Evolutionary conservation across 805 yeast species (phyloP).

Genomic region (Hanseniaspora occidentalis): DNA sequence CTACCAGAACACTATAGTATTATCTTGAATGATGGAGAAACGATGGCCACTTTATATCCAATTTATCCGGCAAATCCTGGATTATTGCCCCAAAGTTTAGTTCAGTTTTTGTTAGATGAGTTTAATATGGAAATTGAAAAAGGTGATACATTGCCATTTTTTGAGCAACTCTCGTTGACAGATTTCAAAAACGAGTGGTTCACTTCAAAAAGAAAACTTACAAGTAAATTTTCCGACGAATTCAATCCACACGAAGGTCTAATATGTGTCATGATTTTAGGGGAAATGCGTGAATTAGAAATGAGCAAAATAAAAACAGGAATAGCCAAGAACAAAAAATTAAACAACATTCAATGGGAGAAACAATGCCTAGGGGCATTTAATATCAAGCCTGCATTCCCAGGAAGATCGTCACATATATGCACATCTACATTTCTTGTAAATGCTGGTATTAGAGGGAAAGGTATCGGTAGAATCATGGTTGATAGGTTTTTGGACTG

Average conservation of each 20-base stretch:
- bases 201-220: constrained; percentile 16
- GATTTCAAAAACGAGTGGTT: constrained; percentile 84
- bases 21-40: constrained; percentile 73
- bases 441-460: constrained; percentile 84
- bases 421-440: constrained; percentile 83
- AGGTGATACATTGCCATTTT: constrained; percentile 80
- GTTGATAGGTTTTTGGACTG: constrained; percentile 78
- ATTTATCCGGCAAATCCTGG: constrained; percentile 45
- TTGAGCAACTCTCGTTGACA: constrained; percentile 64
- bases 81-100: constrained; percentile 60
- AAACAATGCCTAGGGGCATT: constrained; percentile 86
- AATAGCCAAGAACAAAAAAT: constrained; percentile 14
- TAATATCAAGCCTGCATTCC: constrained; percentile 74
- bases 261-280: constrained; percentile 47
- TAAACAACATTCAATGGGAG: constrained; percentile 60
- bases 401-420: constrained; percentile 89
- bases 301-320: constrained; percentile 14
- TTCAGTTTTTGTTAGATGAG: constrained; percentile 80
- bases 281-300: constrained; percentile 48
- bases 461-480: constrained; percentile 79
- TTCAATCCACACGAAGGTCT: constrained; percentile 30
- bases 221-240: not conserved
- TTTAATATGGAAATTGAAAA: constrained; percentile 84
- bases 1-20: constrained; percentile 54
- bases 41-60: constrained; percentile 89